phyloP scores from a whole-genome alignment of 768 basidiomycete species.

The Phylloporus arenicola region DNA sequence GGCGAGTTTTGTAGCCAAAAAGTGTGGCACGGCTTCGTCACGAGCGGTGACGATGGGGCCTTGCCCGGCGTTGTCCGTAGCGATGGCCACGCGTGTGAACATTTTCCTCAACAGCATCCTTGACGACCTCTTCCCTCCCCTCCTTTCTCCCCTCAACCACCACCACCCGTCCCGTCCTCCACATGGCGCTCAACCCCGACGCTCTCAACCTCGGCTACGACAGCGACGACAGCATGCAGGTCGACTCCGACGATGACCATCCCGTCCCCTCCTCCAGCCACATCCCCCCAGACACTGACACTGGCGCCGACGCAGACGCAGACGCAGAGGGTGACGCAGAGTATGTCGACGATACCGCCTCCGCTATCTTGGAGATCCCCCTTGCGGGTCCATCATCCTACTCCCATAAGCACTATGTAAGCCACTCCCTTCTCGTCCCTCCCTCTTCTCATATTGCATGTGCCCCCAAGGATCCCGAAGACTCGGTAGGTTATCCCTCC shows the following conservation, averaged over 20 bases:
- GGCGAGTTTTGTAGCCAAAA: conserved; percentile 26
- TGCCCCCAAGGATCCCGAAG: conserved; percentile 25
- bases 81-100: conserved; percentile 39
- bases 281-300: conserved; percentile 21
- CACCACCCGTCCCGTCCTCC: conserved; percentile 23
- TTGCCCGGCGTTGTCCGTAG: conserved; percentile 40
- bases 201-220: conserved; percentile 51
- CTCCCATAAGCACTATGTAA: conserved; percentile 58
- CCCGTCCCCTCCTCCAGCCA: conserved; percentile 16
- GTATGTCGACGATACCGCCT: conserved; percentile 35
- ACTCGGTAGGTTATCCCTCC: conserved; percentile 26
- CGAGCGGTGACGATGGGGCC: conserved; percentile 40
- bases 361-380: conserved; percentile 33
- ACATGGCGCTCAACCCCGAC: conserved; percentile 35
- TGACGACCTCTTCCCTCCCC: conserved; percentile 34
- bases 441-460: background rate
- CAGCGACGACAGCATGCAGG: conserved; percentile 59
- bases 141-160: conserved; percentile 34
- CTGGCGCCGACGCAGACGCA: conserved; percentile 49
- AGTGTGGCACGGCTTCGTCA: conserved; percentile 34
- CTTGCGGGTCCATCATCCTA: conserved; percentile 37
- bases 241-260: conserved; percentile 55
- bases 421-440: conserved; percentile 24
- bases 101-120: conserved; percentile 39
- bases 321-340: conserved; percentile 41